These are phyloP conservation scores for Xylaria hypoxylon DNA, from an alignment of 2,329 filamentous ascomycete species.

Conservation along the genomic window DNA sequence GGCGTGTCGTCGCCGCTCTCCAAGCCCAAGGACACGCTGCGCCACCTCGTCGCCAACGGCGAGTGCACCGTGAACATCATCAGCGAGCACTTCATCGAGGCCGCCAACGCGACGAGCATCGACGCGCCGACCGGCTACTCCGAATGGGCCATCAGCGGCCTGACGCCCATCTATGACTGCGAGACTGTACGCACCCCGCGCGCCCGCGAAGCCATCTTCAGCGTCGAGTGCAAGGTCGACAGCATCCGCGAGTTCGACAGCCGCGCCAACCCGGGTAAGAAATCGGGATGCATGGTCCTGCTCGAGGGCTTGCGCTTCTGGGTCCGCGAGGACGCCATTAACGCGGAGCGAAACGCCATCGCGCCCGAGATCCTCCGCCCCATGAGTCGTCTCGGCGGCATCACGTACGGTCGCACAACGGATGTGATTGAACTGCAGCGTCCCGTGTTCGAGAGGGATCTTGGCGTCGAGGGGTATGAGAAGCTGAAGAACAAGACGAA, in stretches of 20 bases:
- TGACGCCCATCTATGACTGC: constrained; percentile 75
- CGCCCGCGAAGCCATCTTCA: constrained; percentile 85
- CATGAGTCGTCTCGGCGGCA: constrained; percentile 83
- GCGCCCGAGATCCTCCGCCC: constrained; percentile 82
- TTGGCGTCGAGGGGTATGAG: constrained; percentile 65
- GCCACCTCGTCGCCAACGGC: constrained; percentile 75
- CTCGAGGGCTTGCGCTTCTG: constrained; percentile 90
- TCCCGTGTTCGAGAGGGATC: constrained; percentile 66
- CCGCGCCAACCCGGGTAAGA: constrained; percentile 75
- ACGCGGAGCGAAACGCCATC: constrained; percentile 78
- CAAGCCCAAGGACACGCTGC: constrained; percentile 80
- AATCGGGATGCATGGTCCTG: constrained; percentile 78
- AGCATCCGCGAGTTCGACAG: constrained; percentile 83
- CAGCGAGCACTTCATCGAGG: constrained; percentile 84
- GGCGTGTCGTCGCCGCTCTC: constrained; percentile 60
- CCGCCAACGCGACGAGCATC: constrained; percentile 83
- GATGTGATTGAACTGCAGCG: constrained; percentile 79
- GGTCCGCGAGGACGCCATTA: constrained; percentile 88
- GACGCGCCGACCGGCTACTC: constrained; percentile 81
- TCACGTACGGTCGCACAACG: constrained; percentile 79
- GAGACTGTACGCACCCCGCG: constrained; percentile 75
- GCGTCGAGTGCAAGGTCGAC: constrained; percentile 83
- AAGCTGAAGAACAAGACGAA: constrained; percentile 61
- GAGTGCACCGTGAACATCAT: constrained; percentile 93
- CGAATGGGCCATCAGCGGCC: constrained; percentile 83